Conservation (phyloP, 108 stramenopile species). For the Conticribra weissflogii region DNA sequence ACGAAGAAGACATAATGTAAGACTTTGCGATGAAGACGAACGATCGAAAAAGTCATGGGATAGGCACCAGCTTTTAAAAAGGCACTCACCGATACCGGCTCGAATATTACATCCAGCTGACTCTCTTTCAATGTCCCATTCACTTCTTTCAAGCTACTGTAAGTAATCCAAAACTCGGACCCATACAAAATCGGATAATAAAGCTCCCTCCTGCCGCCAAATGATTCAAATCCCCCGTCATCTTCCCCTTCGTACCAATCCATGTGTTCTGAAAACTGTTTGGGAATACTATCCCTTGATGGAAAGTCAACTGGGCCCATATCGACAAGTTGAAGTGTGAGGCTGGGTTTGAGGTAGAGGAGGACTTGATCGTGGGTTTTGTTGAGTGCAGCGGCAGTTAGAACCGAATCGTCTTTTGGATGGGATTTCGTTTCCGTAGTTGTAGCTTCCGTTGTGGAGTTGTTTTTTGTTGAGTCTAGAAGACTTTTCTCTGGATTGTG, state of each 20-base stretch:
- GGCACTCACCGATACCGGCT: slow-evolving; percentile 40
- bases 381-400: slow-evolving; percentile 46
- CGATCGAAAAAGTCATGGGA: too few species aligned
- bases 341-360: slow-evolving; percentile 53
- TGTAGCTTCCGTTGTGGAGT: background rate
- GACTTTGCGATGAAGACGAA: too few species aligned
- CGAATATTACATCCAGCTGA: slow-evolving; percentile 49
- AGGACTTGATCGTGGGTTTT: slow-evolving; percentile 54
- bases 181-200: slow-evolving; percentile 72
- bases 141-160: slow-evolving; percentile 55
- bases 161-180: slow-evolving; percentile 79
- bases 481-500: slow-evolving; percentile 38
- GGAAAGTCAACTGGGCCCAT: slow-evolving; percentile 39
- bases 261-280: slow-evolving; percentile 49
- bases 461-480: slow-evolving; percentile 16
- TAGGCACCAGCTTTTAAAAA: background rate
- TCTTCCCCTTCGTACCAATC: slow-evolving; percentile 47
- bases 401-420: slow-evolving; percentile 23
- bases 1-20: too few species aligned
- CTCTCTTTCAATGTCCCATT: slow-evolving; percentile 59
- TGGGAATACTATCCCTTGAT: slow-evolving; percentile 32
- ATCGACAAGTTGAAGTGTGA: slow-evolving; percentile 60
- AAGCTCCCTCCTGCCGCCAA: background rate
- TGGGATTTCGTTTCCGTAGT: background rate
- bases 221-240: background rate